These are phyloP conservation scores for Vaccinium corymbosum DNA, from an alignment of 148 eudicot species.

Conservation along the genomic window DNA sequence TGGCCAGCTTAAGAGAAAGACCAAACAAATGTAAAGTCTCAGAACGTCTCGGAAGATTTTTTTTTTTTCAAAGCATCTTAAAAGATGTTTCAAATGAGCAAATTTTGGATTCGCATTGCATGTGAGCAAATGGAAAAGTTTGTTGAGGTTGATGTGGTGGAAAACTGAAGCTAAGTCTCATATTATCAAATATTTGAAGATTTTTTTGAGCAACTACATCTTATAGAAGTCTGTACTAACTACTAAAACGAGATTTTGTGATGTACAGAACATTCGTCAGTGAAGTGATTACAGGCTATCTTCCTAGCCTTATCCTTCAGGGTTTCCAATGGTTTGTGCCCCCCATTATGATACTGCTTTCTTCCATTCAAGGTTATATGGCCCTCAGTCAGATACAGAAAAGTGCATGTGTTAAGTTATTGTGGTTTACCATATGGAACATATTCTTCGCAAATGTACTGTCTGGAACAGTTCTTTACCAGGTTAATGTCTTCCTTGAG, in stretches of 20 bases:
- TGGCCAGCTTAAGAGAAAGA: background rate
- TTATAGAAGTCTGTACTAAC: background rate
- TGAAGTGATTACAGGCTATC: conserved; percentile 73
- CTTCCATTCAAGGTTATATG: conserved; percentile 65
- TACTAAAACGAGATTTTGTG: conserved; percentile 9
- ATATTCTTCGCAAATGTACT: conserved; percentile 75
- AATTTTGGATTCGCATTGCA: background rate
- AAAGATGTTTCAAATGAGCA: background rate
- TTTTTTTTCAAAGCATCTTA: background rate
- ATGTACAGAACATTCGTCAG: conserved; percentile 50
- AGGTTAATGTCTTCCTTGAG: conserved; percentile 47
- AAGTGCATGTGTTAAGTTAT: conserved; percentile 69
- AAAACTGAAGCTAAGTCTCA: background rate
- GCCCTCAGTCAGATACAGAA: conserved; percentile 60
- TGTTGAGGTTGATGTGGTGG: background rate
- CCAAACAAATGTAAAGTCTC: background rate
- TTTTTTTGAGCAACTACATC: background rate
- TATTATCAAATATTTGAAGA: too few relatives aligned
- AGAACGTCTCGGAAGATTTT: background rate
- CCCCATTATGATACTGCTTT: conserved; percentile 64
- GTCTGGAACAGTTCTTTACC: conserved; percentile 61
- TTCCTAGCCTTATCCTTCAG: conserved; percentile 70
- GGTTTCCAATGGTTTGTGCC: conserved; percentile 52
- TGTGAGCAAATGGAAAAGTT: background rate
- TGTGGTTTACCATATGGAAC: conserved; percentile 78